phyloP scores from a whole-genome alignment of 2,329 filamentous ascomycete genomes.

The Colletotrichum sp. region DNA sequence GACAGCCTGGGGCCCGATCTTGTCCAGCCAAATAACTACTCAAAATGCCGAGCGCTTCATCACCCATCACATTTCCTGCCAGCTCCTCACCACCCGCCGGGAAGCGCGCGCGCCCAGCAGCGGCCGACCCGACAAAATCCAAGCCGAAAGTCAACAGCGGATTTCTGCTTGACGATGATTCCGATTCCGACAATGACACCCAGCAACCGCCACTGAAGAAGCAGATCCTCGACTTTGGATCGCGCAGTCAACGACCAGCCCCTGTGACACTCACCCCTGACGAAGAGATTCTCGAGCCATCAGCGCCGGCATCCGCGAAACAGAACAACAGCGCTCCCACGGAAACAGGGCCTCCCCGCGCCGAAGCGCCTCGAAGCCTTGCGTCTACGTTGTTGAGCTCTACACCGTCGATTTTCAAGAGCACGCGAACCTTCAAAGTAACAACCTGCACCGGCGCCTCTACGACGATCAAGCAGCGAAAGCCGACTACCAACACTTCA shows the following conservation, averaged over 20 bases:
- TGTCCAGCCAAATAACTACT: background rate
- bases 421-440: constrained; percentile 40
- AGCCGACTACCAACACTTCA: constrained; percentile 48
- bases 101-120: constrained; percentile 42
- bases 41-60: constrained; percentile 64
- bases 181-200: constrained; percentile 27
- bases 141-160: constrained; percentile 40
- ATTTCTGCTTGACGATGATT: constrained; percentile 42
- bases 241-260: background rate
- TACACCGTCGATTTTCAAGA: constrained; percentile 19
- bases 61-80: constrained; percentile 60
- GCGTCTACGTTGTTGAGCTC: constrained; percentile 6
- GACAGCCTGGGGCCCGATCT: background rate
- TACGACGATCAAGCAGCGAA: constrained; percentile 61
- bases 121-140: constrained; percentile 31
- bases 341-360: background rate
- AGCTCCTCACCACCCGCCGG: constrained; percentile 46
- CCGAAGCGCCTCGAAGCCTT: background rate
- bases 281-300: background rate
- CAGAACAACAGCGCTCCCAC: background rate
- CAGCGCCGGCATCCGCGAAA: background rate
- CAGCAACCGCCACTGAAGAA: constrained; percentile 22
- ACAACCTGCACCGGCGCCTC: constrained; percentile 64
- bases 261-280: background rate
- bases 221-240: constrained; percentile 13